These are phyloP conservation scores for Pseudonitzschia multistriata DNA, from an alignment of 108 stramenopile species.

Conservation along the genomic window DNA sequence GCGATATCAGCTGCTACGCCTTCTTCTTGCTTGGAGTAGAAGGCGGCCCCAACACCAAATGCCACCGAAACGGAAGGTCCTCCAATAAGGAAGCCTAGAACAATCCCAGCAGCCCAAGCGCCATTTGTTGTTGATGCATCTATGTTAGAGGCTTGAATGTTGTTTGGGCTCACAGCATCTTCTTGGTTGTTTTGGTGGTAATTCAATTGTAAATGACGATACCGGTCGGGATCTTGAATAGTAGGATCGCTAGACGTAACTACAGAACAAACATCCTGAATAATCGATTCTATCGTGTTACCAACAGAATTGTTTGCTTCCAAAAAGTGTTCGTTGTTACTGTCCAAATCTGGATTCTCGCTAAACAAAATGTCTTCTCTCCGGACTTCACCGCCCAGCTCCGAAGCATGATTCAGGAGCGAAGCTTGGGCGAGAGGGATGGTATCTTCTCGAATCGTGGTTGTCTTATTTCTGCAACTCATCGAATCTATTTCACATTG, in stretches of 20 bases:
- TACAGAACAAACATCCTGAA: too few species aligned
- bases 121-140: slow-evolving; percentile 15
- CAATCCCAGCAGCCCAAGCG: slow-evolving; percentile 35
- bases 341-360: slow-evolving; percentile 1
- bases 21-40: slow-evolving; percentile 34
- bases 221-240: neutral
- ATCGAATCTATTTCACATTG: too few species aligned
- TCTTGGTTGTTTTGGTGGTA: neutral
- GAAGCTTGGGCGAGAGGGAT: slow-evolving; percentile 27
- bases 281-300: neutral
- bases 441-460: slow-evolving; percentile 15
- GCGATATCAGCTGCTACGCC: slow-evolving; percentile 43
- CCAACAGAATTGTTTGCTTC: neutral
- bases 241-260: too few species aligned
- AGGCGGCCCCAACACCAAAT: slow-evolving; percentile 41
- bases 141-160: neutral
- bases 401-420: slow-evolving; percentile 20
- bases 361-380: neutral
- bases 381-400: neutral
- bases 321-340: neutral
- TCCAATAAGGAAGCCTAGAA: slow-evolving; percentile 40
- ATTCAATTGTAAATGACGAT: neutral
- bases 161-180: too few species aligned
- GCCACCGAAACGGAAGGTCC: slow-evolving; percentile 46
- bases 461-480: slow-evolving; percentile 12